Percentiles rank a stretch among this genome's conserved stretches.
Conservation (phyloP, 2,329 filamentous ascomycete species). For the Ascosphaera pollenicola region DNA sequence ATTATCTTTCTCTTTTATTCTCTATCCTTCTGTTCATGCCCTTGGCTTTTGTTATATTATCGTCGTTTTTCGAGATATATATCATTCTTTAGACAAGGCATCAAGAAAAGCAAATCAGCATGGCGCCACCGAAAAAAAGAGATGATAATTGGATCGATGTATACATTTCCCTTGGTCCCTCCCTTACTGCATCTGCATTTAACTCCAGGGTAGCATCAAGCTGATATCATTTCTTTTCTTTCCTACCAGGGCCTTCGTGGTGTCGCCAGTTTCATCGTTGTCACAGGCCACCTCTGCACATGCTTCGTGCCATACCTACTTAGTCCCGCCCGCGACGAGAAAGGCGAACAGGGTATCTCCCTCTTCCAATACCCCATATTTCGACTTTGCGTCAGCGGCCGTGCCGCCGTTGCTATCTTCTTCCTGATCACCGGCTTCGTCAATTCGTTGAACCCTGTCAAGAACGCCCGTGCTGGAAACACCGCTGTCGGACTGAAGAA, state of each 20-base stretch:
- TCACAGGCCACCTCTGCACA: slow-evolving; percentile 21
- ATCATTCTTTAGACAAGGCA: too few species aligned
- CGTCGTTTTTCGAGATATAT: too few species aligned
- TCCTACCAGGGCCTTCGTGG: slow-evolving; percentile 18
- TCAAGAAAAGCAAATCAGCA: too few species aligned
- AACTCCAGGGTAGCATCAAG: too few species aligned
- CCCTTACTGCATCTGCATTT: background rate
- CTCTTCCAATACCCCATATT: slow-evolving; percentile 11
- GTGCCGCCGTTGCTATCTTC: slow-evolving; percentile 10
- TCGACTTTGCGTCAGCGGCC: slow-evolving; percentile 9
- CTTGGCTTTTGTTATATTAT: too few species aligned
- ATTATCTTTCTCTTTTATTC: too few species aligned
- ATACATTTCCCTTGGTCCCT: background rate
- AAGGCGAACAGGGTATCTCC: slow-evolving; percentile 3
- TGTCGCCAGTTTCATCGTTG: slow-evolving; percentile 20
- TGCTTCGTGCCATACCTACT: slow-evolving; percentile 20
- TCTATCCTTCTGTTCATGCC: too few species aligned
- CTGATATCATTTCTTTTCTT: background rate
- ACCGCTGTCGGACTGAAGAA: slow-evolving; percentile 7
- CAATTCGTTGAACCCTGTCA: slow-evolving; percentile 10
- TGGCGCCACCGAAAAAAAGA: slow-evolving; percentile 2
- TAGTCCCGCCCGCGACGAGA: slow-evolving; percentile 10
- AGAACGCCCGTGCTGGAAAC: slow-evolving; percentile 8
- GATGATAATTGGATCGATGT: slow-evolving; percentile 10
- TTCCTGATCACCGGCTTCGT: slow-evolving; percentile 13